phyloP scores from a whole-genome alignment of 768 basidiomycete species.

The Phanerochaete sordida region DNA sequence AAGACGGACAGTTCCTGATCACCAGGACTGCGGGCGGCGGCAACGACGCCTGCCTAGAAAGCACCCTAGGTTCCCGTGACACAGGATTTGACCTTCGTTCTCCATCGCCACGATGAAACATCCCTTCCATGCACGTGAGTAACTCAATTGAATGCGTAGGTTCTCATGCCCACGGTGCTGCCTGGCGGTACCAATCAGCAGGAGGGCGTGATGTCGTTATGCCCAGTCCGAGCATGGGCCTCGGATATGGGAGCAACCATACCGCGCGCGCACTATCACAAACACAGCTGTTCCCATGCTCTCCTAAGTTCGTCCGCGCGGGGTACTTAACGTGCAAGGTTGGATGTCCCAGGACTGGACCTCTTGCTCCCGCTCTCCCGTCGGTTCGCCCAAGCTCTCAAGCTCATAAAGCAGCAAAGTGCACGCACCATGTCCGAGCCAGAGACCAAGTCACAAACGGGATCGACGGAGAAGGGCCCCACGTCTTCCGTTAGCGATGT shows the following conservation, averaged over 20 bases:
- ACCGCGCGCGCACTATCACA: background rate
- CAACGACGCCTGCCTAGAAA: background rate
- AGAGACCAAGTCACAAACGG: conserved; percentile 8
- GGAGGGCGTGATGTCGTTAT: background rate
- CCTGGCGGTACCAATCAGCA: background rate
- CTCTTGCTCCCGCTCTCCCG: background rate
- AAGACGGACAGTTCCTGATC: background rate
- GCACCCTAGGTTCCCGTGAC: background rate
- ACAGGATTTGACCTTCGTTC: background rate
- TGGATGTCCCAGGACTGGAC: background rate
- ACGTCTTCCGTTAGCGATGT: background rate
- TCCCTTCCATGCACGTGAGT: background rate
- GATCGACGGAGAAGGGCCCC: background rate
- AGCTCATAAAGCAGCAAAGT: background rate
- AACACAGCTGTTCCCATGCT: background rate
- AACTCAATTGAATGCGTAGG: background rate
- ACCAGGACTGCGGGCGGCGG: background rate
- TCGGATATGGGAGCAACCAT: background rate
- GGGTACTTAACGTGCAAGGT: background rate
- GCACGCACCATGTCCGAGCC: conserved; percentile 1
- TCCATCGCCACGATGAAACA: background rate
- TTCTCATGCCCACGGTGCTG: background rate
- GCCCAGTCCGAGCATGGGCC: background rate
- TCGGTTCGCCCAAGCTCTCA: background rate
- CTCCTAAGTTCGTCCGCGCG: background rate